Evolutionary conservation across 345 rosid genomes (phyloP), one percentile per base, ranked within the genome.

Genomic region (Euphorbia pulcherrima): DNA sequence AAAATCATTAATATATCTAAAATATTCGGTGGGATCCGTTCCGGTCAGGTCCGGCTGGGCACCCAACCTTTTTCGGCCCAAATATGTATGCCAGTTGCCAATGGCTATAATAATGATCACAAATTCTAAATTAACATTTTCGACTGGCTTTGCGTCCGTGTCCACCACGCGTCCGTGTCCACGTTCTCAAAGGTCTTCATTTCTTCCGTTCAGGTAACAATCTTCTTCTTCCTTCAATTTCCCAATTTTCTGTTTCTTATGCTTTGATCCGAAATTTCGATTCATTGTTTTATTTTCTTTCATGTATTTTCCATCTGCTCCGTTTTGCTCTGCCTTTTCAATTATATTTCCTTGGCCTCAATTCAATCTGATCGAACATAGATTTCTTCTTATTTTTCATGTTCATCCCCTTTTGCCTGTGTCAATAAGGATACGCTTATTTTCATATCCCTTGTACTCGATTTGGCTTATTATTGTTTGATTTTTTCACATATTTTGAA

Each of bases 161-260:
- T 33, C 20, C 44, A 59, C 63, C 63, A 59, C 63, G 40, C 63
- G 63, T n/a, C 26, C 46, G 37, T 30, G 4, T 58, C 23, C 60
- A 26, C 35, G 12, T 39, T 56, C 35, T 54, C 30, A 29, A n/a
- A 23, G 60, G 4, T 56, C 60, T 56, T n/a, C n/a, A 16, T 23
- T 59, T 35, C 39, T 33, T 21, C 28, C 26, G 12, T 59, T 30
- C 14, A 12, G 63, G 63, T 59, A 59, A 33, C 16, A 17, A 17
- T 18, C 26, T 16, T 57, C 39, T 57, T 57, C 37, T 28, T 57
- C 13, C 21, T 26, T 26, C 18, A 14, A 14, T 55, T 55, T 27
- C 59, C 18, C 60, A 4, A 4, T 28, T 27, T 2, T 16, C 30
- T 1, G 13, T 56, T 14, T 24, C 1, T 54, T 54, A 23, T 54